A percentile compares a stretch with the other conserved stretches of the same genome.
These are phyloP conservation scores for Bryum argenteum DNA, from an alignment of 225 moss, liverwort and hornwort species.

Conservation along the genomic window DNA sequence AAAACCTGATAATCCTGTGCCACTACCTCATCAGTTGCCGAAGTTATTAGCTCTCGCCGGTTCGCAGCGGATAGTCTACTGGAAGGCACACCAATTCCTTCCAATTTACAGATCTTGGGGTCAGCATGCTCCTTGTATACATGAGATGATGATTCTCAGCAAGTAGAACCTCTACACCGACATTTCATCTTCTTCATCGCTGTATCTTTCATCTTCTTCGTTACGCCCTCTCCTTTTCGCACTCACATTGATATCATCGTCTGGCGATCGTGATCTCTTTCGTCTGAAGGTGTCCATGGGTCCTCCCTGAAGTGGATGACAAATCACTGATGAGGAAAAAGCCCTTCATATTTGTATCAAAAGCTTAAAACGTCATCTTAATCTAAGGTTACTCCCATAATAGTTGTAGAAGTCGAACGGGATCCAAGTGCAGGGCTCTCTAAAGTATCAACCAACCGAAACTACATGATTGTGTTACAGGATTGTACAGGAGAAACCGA, in stretches of 20 bases:
- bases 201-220: conserved; percentile 72
- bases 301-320: conserved; percentile 55
- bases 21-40: conserved; percentile 20
- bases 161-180: conserved; percentile 61
- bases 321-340: background rate
- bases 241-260: conserved; percentile 49
- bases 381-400: too few relatives aligned
- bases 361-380: background rate
- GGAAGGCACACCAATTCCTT: conserved; percentile 13
- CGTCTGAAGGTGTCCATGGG: conserved; percentile 36
- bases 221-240: conserved; percentile 67
- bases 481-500: background rate
- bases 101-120: conserved; percentile 30
- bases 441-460: background rate
- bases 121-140: conserved; percentile 33
- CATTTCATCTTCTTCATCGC: conserved; percentile 89
- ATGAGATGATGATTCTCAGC: conserved; percentile 23
- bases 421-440: background rate
- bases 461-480: background rate
- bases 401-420: background rate
- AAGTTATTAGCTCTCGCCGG: conserved; percentile 10
- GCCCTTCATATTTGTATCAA: background rate
- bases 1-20: conserved; percentile 21
- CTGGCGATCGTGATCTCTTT: conserved; percentile 79
- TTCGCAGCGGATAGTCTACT: conserved; percentile 8